phyloP scores from a whole-genome alignment of 148 eudicot genomes.

The Salicornia ramosissima region DNA sequence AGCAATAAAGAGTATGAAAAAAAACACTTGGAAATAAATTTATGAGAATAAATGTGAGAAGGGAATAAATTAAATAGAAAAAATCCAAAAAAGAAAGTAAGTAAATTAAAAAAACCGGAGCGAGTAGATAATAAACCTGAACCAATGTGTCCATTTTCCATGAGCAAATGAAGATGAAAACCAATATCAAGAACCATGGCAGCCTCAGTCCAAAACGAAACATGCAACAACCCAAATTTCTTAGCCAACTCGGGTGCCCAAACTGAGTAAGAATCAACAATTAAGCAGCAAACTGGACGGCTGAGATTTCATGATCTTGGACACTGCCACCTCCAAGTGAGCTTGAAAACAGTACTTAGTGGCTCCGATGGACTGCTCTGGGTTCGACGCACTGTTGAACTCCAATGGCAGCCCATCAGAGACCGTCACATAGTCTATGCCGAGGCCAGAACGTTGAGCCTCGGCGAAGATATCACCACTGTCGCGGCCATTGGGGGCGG shows the following conservation, averaged over 20 bases:
- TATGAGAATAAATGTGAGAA: no score
- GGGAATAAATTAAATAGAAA: no score
- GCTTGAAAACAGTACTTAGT: constrained; percentile 23
- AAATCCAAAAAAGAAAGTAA: background rate
- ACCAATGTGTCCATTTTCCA: constrained; percentile 50
- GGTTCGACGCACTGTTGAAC: constrained; percentile 19
- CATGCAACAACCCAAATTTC: constrained; percentile 46
- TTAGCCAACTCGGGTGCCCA: constrained; percentile 46
- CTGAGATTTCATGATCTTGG: constrained; percentile 13
- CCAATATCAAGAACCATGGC: constrained; percentile 53
- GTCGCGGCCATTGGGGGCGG: background rate
- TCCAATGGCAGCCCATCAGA: constrained; percentile 25
- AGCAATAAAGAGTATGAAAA: no score
- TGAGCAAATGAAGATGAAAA: constrained; percentile 49
- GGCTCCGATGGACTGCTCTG: constrained; percentile 19
- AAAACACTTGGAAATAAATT: no score
- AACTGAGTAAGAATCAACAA: constrained; percentile 58
- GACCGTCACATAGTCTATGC: constrained; percentile 23
- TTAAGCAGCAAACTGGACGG: constrained; percentile 30
- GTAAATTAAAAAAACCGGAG: no score
- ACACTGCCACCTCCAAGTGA: constrained; percentile 21
- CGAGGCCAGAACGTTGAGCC: constrained; percentile 9
- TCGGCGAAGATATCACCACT: constrained; percentile 34
- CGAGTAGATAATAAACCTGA: constrained; percentile 8
- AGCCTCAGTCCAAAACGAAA: constrained; percentile 69